These are phyloP conservation scores for Aspergillus awamori DNA, from an alignment of 2,329 filamentous ascomycete genomes.

Conservation along the genomic window DNA sequence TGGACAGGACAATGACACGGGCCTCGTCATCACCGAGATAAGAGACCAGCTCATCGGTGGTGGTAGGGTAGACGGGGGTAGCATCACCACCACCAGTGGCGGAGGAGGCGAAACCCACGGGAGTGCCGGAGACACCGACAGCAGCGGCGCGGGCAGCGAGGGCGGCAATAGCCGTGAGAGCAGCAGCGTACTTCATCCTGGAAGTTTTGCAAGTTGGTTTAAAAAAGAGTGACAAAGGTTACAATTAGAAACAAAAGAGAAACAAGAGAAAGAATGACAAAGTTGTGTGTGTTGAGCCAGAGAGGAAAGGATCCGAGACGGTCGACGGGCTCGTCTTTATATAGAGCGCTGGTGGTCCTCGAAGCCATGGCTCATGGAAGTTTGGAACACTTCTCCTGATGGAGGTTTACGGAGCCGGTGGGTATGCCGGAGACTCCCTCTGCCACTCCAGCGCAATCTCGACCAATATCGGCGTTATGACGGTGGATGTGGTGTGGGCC, in stretches of 20 bases:
- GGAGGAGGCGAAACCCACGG: conserved; percentile 55
- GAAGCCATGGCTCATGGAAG: background rate
- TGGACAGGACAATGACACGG: conserved; percentile 57
- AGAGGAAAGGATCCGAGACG: conserved; percentile 7
- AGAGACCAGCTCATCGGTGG: conserved; percentile 59
- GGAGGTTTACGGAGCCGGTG: background rate
- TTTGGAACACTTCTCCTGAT: background rate
- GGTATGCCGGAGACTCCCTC: background rate
- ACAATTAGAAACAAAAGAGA: conserved; percentile 3
- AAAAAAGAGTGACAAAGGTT: conserved; percentile 5
- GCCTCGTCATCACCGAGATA: conserved; percentile 60
- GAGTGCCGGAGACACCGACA: conserved; percentile 31
- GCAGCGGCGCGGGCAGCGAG: conserved; percentile 20
- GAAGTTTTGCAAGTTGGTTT: conserved; percentile 7
- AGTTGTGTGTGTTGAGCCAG: conserved; percentile 4
- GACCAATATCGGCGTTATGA: background rate
- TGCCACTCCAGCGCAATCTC: background rate
- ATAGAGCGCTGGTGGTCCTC: background rate
- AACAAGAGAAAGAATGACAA: conserved; percentile 8
- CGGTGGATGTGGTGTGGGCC: background rate
- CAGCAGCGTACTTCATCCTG: conserved; percentile 23
- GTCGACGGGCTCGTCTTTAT: background rate
- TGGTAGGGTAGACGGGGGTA: conserved; percentile 57
- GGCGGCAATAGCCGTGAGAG: conserved; percentile 20
- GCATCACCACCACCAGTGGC: conserved; percentile 64